Base-by-base conservation (phyloP, 2,329 filamentous ascomycete species). In the Tolypocladium sp. region DNA sequence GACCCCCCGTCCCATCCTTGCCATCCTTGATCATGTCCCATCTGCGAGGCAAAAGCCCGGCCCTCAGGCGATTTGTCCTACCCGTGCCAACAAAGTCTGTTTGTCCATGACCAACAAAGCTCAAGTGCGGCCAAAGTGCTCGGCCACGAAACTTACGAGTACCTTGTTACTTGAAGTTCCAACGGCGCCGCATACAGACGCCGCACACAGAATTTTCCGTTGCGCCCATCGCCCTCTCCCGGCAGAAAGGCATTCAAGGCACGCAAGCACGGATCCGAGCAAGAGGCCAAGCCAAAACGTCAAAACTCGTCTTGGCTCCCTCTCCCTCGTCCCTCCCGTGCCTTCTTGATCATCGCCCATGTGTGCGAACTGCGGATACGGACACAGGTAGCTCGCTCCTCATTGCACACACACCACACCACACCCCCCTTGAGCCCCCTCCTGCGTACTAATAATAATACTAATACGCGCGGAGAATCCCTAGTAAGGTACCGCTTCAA, bases 401-500 rank as follows among this genome's bases (percentile, higher is more conserved):
- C n/a, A n/a, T n/a, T n/a, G 37, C 52, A 57, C 58, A 35, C 60
- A 57, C 53, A 30, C 52, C 52, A 27, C n/a, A 12, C n/a, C 52
- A 6, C 52, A 35, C 52, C 52, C 57, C 52, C 44, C 13, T 22
- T 25, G 12, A 27, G 15, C 58, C 54, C 41, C 35, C 44, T 49
- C 13, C 41, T 22, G 56, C 44, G 57, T 59, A 53, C 61, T 58
- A 59, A 53, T 59, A 58, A 58, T 58, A 58, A 52, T 57, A 58
- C 49, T 59, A 58, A 58, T 58, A 55, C 59, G 61, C 59, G 60
- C 59, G 57, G 55, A 55, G 56, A 56, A 56, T 60, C 56, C 58
- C 58, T 42, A 33, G 30, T 7, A 33, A n/a, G 25, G 53, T 13
- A n/a, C 54, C 54, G 42, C 54, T 6, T 52, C 49, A 10, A 33